Evolutionary conservation across 2,329 filamentous ascomycete species (phyloP).

Genomic region (Paramyrothecium roridum): DNA sequence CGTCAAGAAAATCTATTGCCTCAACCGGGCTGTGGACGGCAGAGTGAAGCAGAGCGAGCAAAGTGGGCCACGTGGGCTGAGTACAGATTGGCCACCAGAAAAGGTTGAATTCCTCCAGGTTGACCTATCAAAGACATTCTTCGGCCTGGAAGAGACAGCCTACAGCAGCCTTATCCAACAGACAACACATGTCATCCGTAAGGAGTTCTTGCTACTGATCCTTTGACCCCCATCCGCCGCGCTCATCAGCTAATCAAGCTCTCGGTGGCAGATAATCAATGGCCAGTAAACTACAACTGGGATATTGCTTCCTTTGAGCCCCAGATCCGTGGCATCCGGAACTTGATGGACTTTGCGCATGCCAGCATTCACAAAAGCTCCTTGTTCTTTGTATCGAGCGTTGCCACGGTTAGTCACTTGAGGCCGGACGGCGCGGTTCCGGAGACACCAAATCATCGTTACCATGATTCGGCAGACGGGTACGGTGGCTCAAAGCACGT

Average conservation of each 20-base stretch:
- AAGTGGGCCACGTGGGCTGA: too few relatives aligned
- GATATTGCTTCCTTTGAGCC: conserved; percentile 45
- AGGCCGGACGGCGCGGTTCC: too few relatives aligned
- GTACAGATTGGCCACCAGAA: too few relatives aligned
- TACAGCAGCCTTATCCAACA: conserved; percentile 32
- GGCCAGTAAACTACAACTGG: conserved; percentile 50
- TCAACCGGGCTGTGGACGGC: conserved; percentile 1
- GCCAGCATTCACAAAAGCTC: conserved; percentile 28
- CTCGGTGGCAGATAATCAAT: too few relatives aligned
- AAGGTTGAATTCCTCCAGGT: conserved; percentile 1
- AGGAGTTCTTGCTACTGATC: too few relatives aligned
- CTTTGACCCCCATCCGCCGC: too few relatives aligned
- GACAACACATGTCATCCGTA: conserved; percentile 44
- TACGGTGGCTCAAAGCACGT: conserved; percentile 44
- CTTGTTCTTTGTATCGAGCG: conserved; percentile 41
- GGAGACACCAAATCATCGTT: conserved; percentile 9
- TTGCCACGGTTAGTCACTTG: conserved; percentile 35
- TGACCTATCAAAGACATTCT: not conserved
- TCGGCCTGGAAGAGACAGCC: not conserved
- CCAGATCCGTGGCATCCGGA: conserved; percentile 46
- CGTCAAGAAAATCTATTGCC: not conserved
- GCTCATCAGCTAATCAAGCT: too few relatives aligned
- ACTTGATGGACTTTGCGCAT: conserved; percentile 42
- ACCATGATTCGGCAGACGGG: conserved; percentile 30
- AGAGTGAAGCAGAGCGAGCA: not conserved